Evolutionary conservation across 371 early-diverging fungal genomes (phyloP).

Genomic region (Zychaea mexicana): DNA sequence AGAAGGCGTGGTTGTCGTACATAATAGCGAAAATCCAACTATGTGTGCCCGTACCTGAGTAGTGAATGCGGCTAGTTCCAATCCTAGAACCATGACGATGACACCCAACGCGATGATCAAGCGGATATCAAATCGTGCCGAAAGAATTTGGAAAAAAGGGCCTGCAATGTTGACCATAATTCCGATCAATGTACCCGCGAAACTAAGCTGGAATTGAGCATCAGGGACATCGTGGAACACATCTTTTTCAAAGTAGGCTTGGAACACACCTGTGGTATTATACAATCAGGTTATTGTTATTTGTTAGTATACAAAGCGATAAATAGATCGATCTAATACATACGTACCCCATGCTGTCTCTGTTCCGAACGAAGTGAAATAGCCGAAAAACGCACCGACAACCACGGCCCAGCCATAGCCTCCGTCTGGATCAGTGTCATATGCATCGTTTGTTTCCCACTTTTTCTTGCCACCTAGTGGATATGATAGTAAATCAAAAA

Average conservation of each 20-base stretch:
- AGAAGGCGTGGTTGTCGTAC: too few relatives aligned
- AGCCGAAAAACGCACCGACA: slow-evolving; percentile 53
- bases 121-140: slow-evolving; percentile 23
- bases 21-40: not conserved
- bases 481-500: too few relatives aligned
- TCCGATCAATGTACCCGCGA: slow-evolving; percentile 38
- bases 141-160: slow-evolving; percentile 33
- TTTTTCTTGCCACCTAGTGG: too few relatives aligned
- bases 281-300: too few relatives aligned
- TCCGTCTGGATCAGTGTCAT: slow-evolving; percentile 39
- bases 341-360: slow-evolving; percentile 23
- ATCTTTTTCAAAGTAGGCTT: slow-evolving; percentile 22
- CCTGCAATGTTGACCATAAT: slow-evolving; percentile 29
- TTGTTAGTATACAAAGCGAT: too few relatives aligned
- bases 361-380: slow-evolving; percentile 57
- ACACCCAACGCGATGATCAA: slow-evolving; percentile 25
- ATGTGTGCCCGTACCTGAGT: slow-evolving; percentile 16
- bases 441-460: slow-evolving; percentile 4
- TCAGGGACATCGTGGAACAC: slow-evolving; percentile 17
- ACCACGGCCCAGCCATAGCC: slow-evolving; percentile 64
- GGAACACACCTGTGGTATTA: slow-evolving; percentile 26
- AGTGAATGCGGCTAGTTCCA: slow-evolving; percentile 38
- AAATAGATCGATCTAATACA: not conserved
- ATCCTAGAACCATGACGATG: slow-evolving; percentile 22
- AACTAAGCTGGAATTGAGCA: slow-evolving; percentile 33